Percentiles rank a stretch among this genome's conserved stretches.
Evolutionary conservation across 2,329 filamentous ascomycete species (phyloP).

Genomic region (Camptophora hylomeconis): DNA sequence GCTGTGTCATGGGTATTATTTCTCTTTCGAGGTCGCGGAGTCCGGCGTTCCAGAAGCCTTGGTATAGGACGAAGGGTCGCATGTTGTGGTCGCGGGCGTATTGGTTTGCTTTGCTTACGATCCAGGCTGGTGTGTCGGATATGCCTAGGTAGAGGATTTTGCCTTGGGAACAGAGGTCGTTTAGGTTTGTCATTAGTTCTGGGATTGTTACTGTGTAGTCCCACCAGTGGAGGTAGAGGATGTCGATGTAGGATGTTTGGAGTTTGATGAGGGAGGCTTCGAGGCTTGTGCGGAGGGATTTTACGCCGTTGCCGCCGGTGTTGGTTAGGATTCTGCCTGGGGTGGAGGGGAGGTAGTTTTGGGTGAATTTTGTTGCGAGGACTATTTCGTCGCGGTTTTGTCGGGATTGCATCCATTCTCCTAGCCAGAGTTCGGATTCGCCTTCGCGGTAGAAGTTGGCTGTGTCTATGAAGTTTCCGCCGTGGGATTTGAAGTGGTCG

Average conservation of each 20-base stretch:
- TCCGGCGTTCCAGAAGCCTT: conserved; percentile 48
- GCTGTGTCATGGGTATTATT: conserved; percentile 52
- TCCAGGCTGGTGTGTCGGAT: conserved; percentile 57
- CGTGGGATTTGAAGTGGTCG: conserved; percentile 33
- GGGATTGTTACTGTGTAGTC: conserved; percentile 52
- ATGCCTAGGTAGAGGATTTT: conserved; percentile 58
- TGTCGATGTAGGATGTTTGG: conserved; percentile 24
- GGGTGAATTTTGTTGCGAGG: conserved; percentile 42
- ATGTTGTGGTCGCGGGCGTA: conserved; percentile 58
- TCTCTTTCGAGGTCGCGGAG: conserved; percentile 56
- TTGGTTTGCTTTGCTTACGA: conserved; percentile 35
- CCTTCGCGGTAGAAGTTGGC: conserved; percentile 31
- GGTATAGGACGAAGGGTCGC: conserved; percentile 56
- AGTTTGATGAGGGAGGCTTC: conserved; percentile 23
- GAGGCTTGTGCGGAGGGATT: conserved; percentile 21
- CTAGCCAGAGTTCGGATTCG: conserved; percentile 36
- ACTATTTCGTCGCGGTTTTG: conserved; percentile 38
- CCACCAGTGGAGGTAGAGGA: conserved; percentile 36
- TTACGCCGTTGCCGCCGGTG: conserved; percentile 27
- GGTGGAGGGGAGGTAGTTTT: conserved; percentile 16
- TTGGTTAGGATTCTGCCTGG: conserved; percentile 24
- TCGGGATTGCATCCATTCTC: conserved; percentile 37
- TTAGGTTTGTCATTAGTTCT: conserved; percentile 57
- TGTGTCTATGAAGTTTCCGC: conserved; percentile 42
- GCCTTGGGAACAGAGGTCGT: conserved; percentile 44